Evolutionary conservation across 179 eudicot species (phyloP).

Genomic region (Spergularia azorica): DNA sequence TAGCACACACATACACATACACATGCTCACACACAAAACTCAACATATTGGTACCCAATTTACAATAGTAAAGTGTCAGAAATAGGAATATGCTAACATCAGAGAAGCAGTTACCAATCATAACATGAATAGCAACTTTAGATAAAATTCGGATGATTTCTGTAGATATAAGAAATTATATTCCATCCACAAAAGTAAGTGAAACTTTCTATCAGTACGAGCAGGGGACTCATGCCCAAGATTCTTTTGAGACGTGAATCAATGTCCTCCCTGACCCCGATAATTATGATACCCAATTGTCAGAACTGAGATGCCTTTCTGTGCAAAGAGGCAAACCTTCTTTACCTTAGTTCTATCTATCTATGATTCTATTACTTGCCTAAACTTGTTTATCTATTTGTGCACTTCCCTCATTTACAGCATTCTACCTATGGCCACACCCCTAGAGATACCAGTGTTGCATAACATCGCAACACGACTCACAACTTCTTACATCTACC

Average conservation of each 20-base stretch:
- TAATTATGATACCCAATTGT: not conserved
- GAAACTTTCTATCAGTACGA: not conserved
- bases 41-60: not conserved
- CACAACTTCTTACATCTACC: not conserved
- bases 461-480: not conserved
- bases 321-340: not conserved
- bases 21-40: not conserved
- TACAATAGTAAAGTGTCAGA: not conserved
- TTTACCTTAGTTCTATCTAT: not conserved
- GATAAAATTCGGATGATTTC: not conserved
- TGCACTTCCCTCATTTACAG: not conserved
- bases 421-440: not conserved
- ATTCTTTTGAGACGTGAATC: not conserved
- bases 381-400: not conserved
- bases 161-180: not conserved
- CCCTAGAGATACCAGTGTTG: no score
- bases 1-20: not conserved
- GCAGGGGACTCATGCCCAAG: not conserved
- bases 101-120: not conserved
- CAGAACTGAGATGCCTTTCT: not conserved
- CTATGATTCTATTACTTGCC: not conserved
- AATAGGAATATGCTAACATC: not conserved
- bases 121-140: not conserved
- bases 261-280: not conserved
- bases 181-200: not conserved